These are phyloP conservation scores for Kodamaea plutei DNA, from an alignment of 1,139 yeast species.

Conservation along the genomic window DNA sequence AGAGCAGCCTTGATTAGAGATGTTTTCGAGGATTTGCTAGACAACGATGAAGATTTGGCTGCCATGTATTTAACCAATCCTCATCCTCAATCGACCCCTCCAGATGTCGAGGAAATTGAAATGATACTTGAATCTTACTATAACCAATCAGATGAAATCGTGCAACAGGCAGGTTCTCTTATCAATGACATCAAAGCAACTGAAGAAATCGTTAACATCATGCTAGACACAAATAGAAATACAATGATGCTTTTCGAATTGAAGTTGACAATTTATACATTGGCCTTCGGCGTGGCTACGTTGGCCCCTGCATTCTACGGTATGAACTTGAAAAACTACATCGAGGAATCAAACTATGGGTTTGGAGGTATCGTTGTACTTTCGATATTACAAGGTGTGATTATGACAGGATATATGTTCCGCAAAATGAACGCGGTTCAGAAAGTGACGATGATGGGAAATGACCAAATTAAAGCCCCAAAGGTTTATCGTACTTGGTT, in stretches of 20 bases:
- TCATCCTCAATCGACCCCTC: slow-evolving; percentile 22
- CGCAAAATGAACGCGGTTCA: slow-evolving; percentile 53
- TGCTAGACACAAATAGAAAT: slow-evolving; percentile 91
- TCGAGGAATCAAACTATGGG: slow-evolving; percentile 72
- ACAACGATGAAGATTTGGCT: slow-evolving; percentile 85
- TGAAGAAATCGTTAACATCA: slow-evolving; percentile 93
- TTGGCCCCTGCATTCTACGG: slow-evolving; percentile 81
- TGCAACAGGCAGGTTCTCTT: slow-evolving; percentile 84
- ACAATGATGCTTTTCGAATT: slow-evolving; percentile 86
- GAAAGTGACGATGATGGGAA: slow-evolving; percentile 60
- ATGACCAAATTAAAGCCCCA: slow-evolving; percentile 2
- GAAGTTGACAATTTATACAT: slow-evolving; percentile 77
- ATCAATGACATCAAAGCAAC: slow-evolving; percentile 86
- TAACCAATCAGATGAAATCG: slow-evolving; percentile 94
- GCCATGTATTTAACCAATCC: slow-evolving; percentile 70
- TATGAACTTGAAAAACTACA: slow-evolving; percentile 87
- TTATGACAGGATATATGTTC: slow-evolving; percentile 43
- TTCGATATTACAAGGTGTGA: slow-evolving; percentile 43
- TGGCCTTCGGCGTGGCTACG: slow-evolving; percentile 77
- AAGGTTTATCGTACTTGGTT: slow-evolving; percentile 1
- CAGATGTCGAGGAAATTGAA: slow-evolving; percentile 72
- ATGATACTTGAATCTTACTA: slow-evolving; percentile 90
- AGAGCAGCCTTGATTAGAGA: slow-evolving; percentile 80
- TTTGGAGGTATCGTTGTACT: slow-evolving; percentile 56
- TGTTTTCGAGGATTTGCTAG: slow-evolving; percentile 80